Conservation (phyloP, 352 stramenopile genomes). For the Globisporangium polare region DNA sequence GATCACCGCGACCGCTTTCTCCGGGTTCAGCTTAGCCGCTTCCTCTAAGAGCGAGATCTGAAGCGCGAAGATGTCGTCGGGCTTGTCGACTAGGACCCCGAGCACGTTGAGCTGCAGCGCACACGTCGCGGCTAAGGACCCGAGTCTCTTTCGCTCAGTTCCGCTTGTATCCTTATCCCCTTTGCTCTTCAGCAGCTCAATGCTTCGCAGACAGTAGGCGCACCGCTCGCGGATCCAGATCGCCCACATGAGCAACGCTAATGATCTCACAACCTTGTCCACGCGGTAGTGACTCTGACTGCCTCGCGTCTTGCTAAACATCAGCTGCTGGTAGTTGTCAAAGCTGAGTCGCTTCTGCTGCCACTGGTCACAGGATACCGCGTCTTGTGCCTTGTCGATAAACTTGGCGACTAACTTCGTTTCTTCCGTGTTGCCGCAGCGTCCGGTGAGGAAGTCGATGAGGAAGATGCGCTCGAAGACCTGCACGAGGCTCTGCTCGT, state of each 20-base stretch:
- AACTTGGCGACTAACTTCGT: slow-evolving; percentile 14
- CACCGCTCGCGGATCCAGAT: slow-evolving; percentile 41
- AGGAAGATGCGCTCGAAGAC: slow-evolving; percentile 17
- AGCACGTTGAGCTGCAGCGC: slow-evolving; percentile 37
- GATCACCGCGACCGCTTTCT: slow-evolving; percentile 23
- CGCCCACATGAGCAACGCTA: slow-evolving; percentile 29
- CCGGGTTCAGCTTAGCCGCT: slow-evolving; percentile 18
- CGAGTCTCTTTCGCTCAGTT: slow-evolving; percentile 10
- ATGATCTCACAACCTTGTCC: slow-evolving; percentile 25
- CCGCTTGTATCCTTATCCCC: not conserved
- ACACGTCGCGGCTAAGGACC: slow-evolving; percentile 30
- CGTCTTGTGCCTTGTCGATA: slow-evolving; percentile 9
- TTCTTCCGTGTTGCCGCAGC: slow-evolving; percentile 9
- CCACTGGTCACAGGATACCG: slow-evolving; percentile 7
- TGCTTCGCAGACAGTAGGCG: slow-evolving; percentile 20
- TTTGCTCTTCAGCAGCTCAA: slow-evolving; percentile 15
- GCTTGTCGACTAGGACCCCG: slow-evolving; percentile 12
- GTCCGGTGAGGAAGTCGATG: slow-evolving; percentile 11
- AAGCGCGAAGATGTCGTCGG: slow-evolving; percentile 24
- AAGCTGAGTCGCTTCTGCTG: slow-evolving; percentile 3
- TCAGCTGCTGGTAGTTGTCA: slow-evolving; percentile 2
- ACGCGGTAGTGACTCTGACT: slow-evolving; percentile 7
- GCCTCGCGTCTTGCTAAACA: not conserved
- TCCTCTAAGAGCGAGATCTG: slow-evolving; percentile 42
- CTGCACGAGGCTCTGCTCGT: slow-evolving; percentile 1